Percentiles rank a stretch among this genome's conserved stretches.
Evolutionary conservation across 768 basidiomycete genomes (phyloP).

Genomic region (Russula sp.): DNA sequence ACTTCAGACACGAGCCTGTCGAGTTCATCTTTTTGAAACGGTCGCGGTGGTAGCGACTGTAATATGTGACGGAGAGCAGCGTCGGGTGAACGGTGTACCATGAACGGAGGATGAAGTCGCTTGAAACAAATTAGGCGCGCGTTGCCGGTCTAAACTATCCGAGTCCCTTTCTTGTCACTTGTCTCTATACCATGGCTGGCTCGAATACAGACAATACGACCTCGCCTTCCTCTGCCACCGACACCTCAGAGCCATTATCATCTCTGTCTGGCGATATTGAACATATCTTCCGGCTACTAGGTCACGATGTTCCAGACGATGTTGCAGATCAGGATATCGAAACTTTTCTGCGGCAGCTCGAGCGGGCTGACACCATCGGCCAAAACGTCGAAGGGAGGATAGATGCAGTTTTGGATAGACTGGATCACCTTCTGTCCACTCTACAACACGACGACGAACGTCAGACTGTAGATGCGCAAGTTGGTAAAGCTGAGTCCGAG

Average conservation of each 20-base stretch:
- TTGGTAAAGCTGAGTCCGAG: neutral
- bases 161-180: neutral
- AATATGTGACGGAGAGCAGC: constrained; percentile 16
- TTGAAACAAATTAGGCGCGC: neutral
- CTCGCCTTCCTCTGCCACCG: neutral
- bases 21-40: constrained; percentile 13
- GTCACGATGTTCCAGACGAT: constrained; percentile 25
- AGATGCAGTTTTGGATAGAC: constrained; percentile 50
- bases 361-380: constrained; percentile 53
- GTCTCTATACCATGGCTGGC: neutral
- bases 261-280: constrained; percentile 34
- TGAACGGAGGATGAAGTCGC: neutral
- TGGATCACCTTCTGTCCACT: constrained; percentile 46
- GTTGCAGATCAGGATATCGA: constrained; percentile 38
- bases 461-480: neutral
- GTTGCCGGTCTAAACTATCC: neutral
- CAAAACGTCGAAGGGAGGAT: constrained; percentile 53
- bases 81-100: constrained; percentile 18
- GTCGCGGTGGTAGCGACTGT: constrained; percentile 11
- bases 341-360: constrained; percentile 49
- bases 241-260: neutral
- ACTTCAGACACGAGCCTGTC: constrained; percentile 14
- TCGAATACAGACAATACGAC: neutral
- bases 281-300: constrained; percentile 29
- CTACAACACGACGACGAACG: constrained; percentile 31